A percentile compares a stretch with the other conserved stretches of the same genome.
These are phyloP conservation scores for Hypericum perforatum DNA, from an alignment of 345 rosid species.

Conservation along the genomic window DNA sequence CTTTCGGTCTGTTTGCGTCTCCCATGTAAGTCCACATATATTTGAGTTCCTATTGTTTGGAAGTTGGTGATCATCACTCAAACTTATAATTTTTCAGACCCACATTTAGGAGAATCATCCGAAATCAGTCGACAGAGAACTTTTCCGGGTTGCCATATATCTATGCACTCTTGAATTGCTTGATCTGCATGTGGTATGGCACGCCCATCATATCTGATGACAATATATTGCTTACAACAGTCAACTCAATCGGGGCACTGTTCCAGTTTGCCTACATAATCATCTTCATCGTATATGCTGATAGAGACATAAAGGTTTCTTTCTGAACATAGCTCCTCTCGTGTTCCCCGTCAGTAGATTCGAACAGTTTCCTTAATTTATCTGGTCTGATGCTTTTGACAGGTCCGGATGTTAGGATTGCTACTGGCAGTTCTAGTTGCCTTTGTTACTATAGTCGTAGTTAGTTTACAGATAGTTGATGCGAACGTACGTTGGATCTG, in stretches of 20 bases:
- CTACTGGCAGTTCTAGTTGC: slow-evolving; percentile 38
- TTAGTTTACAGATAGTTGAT: slow-evolving; percentile 53
- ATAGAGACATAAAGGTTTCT: slow-evolving; percentile 49
- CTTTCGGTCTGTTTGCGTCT: slow-evolving; percentile 72
- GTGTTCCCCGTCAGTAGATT: slow-evolving; percentile 5
- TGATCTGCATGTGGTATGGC: slow-evolving; percentile 80
- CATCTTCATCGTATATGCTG: slow-evolving; percentile 50
- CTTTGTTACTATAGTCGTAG: slow-evolving; percentile 37
- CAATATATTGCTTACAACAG: slow-evolving; percentile 55
- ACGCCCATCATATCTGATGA: slow-evolving; percentile 49
- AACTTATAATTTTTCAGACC: slow-evolving; percentile 38
- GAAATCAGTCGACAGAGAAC: slow-evolving; percentile 63
- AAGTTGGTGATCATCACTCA: not conserved
- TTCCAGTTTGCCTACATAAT: slow-evolving; percentile 57
- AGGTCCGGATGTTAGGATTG: slow-evolving; percentile 54
- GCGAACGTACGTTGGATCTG: slow-evolving; percentile 27
- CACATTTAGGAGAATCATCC: slow-evolving; percentile 71
- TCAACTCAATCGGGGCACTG: slow-evolving; percentile 58
- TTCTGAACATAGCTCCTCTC: not conserved
- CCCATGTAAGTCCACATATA: slow-evolving; percentile 49
- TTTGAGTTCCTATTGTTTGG: not conserved
- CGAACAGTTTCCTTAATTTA: not conserved
- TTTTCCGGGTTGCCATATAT: slow-evolving; percentile 84
- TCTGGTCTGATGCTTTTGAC: slow-evolving; percentile 14
- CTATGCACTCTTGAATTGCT: slow-evolving; percentile 74